Evolutionary conservation across 768 basidiomycete species (phyloP), one percentile per base, ranked within the genome.

Genomic region (Leccinellum rugosiceps): DNA sequence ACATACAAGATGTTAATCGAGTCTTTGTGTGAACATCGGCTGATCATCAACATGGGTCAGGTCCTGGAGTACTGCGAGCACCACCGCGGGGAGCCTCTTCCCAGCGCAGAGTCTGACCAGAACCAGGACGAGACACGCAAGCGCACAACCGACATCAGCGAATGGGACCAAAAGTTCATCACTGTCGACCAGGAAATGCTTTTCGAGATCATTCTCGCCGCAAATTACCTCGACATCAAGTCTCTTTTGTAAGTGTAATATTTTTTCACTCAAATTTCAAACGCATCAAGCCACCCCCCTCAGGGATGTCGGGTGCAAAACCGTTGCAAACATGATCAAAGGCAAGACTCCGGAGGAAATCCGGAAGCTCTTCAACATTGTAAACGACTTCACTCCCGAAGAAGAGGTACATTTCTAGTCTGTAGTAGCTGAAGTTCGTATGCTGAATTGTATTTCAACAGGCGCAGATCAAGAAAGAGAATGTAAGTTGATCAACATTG

Each of bases 291-390:
- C 17, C n/a, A 5, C 38, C 9, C 9, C 21, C n/a, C 28, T 35
- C 63, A 96, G 94, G 63, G 95, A 97, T 69, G 93, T 97, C 58
- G 95, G 95, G 1, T 97, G 95, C 84, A 96, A 97, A 81, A 97
- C 94, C 4, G 95, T 97, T 5, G 97, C 97, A 14, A 98, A 98
- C 82, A 99, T 98, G 97, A 98, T 99, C 83, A 98, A 99, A 80
- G 97, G 97, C 32, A 99, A 99, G 84, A 96, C 95, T 4, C 97
- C 97, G 23, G 97, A 98, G 74, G 97, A 98, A 77, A 98, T 99
- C 65, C 88, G 96, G 57, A 98, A 98, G 70, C 84, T 98, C 53
- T 98, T 94, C 80, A 96, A 97, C 83, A 94, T 95, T 63, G 90
- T 92, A 31, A 94, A 94, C 72, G 97, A 98, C 76, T 99, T 99